Evolutionary conservation across 2,329 filamentous ascomycete species (phyloP).

Genomic region (Chlorencoelia australis): DNA sequence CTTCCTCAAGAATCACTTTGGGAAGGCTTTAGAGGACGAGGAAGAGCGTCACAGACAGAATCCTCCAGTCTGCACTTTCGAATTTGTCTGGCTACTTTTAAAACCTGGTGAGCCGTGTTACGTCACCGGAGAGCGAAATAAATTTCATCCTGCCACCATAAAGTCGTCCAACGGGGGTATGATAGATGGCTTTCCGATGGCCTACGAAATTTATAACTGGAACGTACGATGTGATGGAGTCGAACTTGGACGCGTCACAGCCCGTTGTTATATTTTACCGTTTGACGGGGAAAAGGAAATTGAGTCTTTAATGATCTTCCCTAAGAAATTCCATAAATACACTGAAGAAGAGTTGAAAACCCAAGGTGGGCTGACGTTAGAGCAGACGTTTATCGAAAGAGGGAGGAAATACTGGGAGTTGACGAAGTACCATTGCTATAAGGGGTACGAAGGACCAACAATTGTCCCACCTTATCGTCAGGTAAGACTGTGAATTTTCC

Average conservation of each 20-base stretch:
- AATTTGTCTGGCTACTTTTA: slow-evolving; percentile 11
- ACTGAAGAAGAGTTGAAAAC: neutral
- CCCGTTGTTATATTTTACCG: slow-evolving; percentile 11
- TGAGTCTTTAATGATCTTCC: slow-evolving; percentile 14
- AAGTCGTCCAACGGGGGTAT: neutral
- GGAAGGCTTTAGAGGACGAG: slow-evolving; percentile 5
- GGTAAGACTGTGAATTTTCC: neutral
- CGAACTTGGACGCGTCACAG: slow-evolving; percentile 9
- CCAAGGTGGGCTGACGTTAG: slow-evolving; percentile 1
- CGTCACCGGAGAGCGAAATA: neutral
- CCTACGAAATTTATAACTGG: neutral
- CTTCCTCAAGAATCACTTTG: slow-evolving; percentile 7
- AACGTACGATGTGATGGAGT: slow-evolving; percentile 7
- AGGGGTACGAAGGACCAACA: neutral
- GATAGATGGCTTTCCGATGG: slow-evolving; percentile 16
- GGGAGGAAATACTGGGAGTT: neutral
- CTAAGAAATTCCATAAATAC: slow-evolving; percentile 5
- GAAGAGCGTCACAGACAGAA: slow-evolving; percentile 5
- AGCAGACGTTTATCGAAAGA: neutral
- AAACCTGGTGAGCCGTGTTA: slow-evolving; percentile 10
- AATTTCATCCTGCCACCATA: neutral
- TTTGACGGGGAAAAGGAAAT: slow-evolving; percentile 19
- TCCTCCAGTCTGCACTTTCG: slow-evolving; percentile 22
- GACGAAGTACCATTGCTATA: neutral
- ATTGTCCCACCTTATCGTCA: neutral